Evolutionary conservation across 2,329 filamentous ascomycete genomes (phyloP).

Genomic region (Microdochium nivale): DNA sequence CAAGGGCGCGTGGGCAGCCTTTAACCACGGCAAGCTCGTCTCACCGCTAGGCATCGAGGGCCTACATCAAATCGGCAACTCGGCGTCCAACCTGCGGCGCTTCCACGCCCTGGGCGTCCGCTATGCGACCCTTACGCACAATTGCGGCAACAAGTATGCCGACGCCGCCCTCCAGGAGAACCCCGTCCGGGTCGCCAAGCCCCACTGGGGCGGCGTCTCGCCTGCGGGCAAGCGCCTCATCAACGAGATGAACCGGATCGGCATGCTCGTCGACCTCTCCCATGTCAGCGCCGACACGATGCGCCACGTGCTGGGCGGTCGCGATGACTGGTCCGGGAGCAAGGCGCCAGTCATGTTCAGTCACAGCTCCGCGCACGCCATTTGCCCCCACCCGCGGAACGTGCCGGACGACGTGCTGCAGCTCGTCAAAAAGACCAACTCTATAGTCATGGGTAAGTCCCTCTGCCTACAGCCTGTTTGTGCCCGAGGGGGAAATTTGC

Average conservation of each 20-base stretch:
- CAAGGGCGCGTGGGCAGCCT: slow-evolving; percentile 51
- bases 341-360: slow-evolving; percentile 80
- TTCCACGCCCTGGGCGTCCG: slow-evolving; percentile 74
- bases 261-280: slow-evolving; percentile 86
- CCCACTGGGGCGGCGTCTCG: slow-evolving; percentile 66
- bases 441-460: slow-evolving; percentile 63
- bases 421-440: slow-evolving; percentile 63
- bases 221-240: slow-evolving; percentile 60
- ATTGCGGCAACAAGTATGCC: slow-evolving; percentile 85
- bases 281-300: slow-evolving; percentile 75
- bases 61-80: slow-evolving; percentile 89
- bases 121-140: slow-evolving; percentile 85
- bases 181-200: slow-evolving; percentile 40
- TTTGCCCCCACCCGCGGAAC: slow-evolving; percentile 86
- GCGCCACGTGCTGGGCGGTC: slow-evolving; percentile 66
- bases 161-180: slow-evolving; percentile 66
- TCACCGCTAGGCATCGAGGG: slow-evolving; percentile 79
- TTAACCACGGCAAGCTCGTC: slow-evolving; percentile 56
- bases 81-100: slow-evolving; percentile 62
- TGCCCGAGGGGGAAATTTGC: no score
- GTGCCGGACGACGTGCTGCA: slow-evolving; percentile 77
- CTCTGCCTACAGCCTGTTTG: not conserved
- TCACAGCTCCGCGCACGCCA: slow-evolving; percentile 70
- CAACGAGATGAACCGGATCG: slow-evolving; percentile 86
- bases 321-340: slow-evolving; percentile 57